Conservation (phyloP, 2,329 filamentous ascomycete species). For the Alternaria conjuncta region DNA sequence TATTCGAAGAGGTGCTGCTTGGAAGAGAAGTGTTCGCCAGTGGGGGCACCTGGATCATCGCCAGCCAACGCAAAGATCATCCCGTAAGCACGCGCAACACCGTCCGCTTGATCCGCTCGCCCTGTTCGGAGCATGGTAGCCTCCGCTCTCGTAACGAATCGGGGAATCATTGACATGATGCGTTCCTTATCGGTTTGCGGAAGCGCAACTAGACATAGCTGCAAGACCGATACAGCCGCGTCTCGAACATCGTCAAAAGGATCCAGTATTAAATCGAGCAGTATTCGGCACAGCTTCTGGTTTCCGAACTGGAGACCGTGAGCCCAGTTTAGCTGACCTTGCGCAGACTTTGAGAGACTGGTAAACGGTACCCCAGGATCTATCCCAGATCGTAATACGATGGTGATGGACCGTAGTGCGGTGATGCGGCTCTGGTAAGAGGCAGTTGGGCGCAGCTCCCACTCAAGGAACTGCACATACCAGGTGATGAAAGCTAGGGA, state of each 20-base stretch:
- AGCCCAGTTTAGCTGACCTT: constrained; percentile 58
- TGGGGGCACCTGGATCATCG: constrained; percentile 1
- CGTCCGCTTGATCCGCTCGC: constrained; percentile 90
- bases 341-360: constrained; percentile 56
- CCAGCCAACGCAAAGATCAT: constrained; percentile 67
- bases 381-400: constrained; percentile 73
- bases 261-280: constrained; percentile 83
- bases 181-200: constrained; percentile 15
- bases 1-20: constrained; percentile 61
- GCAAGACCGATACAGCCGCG: constrained; percentile 56
- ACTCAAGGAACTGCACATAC: constrained; percentile 74
- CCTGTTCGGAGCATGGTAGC: constrained; percentile 71
- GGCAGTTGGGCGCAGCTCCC: constrained; percentile 77
- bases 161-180: constrained; percentile 22
- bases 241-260: constrained; percentile 90
- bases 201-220: constrained; percentile 35
- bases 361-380: constrained; percentile 56
- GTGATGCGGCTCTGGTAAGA: constrained; percentile 92
- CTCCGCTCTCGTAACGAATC: constrained; percentile 52
- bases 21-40: constrained; percentile 20
- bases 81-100: constrained; percentile 78
- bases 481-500: constrained; percentile 73
- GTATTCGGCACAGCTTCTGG: constrained; percentile 59
- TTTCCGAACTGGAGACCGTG: constrained; percentile 56
- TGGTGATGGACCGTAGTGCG: constrained; percentile 72